Conservation (phyloP, 139 green algal genomes). For the Mesotaenium endlicherianum region DNA sequence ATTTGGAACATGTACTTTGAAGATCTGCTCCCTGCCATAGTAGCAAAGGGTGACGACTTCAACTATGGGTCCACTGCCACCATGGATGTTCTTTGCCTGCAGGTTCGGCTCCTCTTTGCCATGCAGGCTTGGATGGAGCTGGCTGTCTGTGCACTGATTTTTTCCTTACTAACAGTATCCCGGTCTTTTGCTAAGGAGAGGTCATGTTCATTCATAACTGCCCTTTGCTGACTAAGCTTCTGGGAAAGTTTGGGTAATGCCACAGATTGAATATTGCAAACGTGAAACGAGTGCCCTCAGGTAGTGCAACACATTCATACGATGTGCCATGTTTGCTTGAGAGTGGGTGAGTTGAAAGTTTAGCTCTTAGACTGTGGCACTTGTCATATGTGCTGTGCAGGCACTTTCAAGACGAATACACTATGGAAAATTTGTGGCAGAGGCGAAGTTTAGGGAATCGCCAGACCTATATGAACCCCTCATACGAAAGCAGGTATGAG, state of each 20-base stretch:
- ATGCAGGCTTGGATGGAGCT: background rate
- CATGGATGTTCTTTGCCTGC: slow-evolving; percentile 71
- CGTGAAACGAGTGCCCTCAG: too few species aligned
- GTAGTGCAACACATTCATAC: too few species aligned
- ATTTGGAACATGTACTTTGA: slow-evolving; percentile 87
- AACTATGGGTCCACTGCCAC: slow-evolving; percentile 91
- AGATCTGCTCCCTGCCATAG: slow-evolving; percentile 60
- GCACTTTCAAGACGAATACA: slow-evolving; percentile 95
- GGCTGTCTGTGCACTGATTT: background rate
- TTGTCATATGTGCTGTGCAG: slow-evolving; percentile 64
- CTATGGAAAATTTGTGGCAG: slow-evolving; percentile 98
- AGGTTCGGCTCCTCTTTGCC: slow-evolving; percentile 4
- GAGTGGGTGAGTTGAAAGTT: too few species aligned
- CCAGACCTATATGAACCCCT: slow-evolving; percentile 78
- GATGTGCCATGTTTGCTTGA: too few species aligned
- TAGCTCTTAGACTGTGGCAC: too few species aligned
- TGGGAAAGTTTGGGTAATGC: too few species aligned
- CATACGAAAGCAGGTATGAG: slow-evolving; percentile 35
- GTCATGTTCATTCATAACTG: too few species aligned
- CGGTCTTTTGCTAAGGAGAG: too few species aligned
- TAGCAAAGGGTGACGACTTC: slow-evolving; percentile 78
- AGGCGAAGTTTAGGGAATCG: slow-evolving; percentile 91
- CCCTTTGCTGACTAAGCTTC: too few species aligned
- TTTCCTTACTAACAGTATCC: too few species aligned
- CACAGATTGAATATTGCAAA: too few species aligned